These are phyloP conservation scores for Sclerotinia sclerotiorum DNA, from an alignment of 2,329 filamentous ascomycete species.

Conservation along the genomic window DNA sequence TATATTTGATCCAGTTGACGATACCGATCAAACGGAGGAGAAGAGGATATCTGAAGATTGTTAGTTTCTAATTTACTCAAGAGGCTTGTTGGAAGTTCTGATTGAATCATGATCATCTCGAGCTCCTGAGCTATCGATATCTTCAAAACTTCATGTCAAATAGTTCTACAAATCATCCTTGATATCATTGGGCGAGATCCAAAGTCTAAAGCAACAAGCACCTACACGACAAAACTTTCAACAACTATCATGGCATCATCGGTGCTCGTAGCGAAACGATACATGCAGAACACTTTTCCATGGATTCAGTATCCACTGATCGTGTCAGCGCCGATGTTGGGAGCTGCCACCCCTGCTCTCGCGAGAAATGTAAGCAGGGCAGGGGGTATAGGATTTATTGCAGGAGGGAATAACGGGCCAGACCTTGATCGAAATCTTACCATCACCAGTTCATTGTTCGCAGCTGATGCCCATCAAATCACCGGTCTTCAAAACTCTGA, in stretches of 20 bases:
- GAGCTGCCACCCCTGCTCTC: constrained; percentile 56
- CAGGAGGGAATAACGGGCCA: constrained; percentile 40
- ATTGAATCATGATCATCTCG: neutral
- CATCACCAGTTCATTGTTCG: neutral
- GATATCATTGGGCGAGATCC: neutral
- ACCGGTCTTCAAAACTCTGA: neutral
- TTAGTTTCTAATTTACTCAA: neutral
- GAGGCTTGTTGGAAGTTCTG: neutral
- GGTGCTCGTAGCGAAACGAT: neutral
- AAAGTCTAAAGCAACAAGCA: neutral
- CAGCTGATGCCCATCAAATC: neutral
- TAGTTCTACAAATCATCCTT: neutral
- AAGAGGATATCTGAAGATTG: neutral
- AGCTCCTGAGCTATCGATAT: no score
- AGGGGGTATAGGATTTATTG: constrained; percentile 52
- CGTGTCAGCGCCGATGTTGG: constrained; percentile 66
- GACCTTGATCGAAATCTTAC: constrained; percentile 25
- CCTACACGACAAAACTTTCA: neutral
- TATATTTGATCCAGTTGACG: rapidly evolving
- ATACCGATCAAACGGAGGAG: no score
- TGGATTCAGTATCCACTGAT: constrained; percentile 45
- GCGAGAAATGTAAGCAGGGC: constrained; percentile 60
- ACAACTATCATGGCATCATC: neutral
- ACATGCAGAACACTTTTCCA: constrained; percentile 8
- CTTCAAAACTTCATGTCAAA: neutral